These are phyloP conservation scores for Lepidium didymum DNA, from an alignment of 345 rosid genomes.

Conservation along the genomic window DNA sequence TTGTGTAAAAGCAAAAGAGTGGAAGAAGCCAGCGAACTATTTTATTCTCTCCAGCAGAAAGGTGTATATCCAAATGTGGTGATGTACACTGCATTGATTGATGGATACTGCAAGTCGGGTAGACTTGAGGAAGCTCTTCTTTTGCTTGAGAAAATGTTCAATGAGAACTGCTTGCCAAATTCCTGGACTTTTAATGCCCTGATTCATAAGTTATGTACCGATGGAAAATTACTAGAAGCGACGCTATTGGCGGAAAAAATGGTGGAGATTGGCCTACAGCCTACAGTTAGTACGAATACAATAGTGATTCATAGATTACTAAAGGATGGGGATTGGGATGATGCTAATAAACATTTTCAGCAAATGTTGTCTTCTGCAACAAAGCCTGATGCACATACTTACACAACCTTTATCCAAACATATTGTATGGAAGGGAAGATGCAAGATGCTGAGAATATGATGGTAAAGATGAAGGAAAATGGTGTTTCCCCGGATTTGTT, in stretches of 20 bases:
- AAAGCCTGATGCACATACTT: constrained; percentile 63
- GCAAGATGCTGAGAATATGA: constrained; percentile 58
- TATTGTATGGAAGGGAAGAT: constrained; percentile 58
- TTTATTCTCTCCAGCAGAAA: constrained; percentile 65
- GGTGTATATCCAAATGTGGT: constrained; percentile 67
- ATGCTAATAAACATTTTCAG: constrained; percentile 43
- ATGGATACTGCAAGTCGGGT: constrained; percentile 74
- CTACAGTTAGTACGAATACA: constrained; percentile 56
- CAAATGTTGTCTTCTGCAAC: constrained; percentile 50
- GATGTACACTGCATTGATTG: constrained; percentile 75
- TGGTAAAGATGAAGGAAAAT: constrained; percentile 53
- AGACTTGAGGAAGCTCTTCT: constrained; percentile 43
- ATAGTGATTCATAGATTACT: constrained; percentile 56
- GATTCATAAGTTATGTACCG: constrained; percentile 64
- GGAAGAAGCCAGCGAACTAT: constrained; percentile 56
- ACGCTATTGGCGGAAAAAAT: constrained; percentile 39
- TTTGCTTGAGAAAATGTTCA: constrained; percentile 55
- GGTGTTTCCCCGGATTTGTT: constrained; percentile 63
- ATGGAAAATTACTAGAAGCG: constrained; percentile 48
- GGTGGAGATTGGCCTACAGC: constrained; percentile 45
- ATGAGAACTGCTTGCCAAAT: constrained; percentile 53
- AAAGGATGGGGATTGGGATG: constrained; percentile 55
- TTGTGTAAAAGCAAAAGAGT: constrained; percentile 63
- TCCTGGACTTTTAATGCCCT: constrained; percentile 64
- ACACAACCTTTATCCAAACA: constrained; percentile 65